Evolutionary conservation across 78 protist genomes (phyloP).

Genomic region (Planoprotostelium fungivorum): DNA sequence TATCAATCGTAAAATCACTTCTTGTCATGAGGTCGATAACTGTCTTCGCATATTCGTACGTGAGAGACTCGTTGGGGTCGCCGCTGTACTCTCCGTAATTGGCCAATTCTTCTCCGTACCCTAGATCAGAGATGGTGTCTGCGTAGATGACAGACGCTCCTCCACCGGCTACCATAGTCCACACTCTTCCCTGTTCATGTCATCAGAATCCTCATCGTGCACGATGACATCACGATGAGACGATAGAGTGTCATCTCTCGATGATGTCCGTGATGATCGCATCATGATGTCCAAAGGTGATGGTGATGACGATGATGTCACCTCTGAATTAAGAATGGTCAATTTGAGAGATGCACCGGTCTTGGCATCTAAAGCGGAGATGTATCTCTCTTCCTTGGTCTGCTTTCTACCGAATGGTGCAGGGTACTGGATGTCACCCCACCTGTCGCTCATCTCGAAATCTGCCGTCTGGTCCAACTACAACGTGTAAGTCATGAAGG

Average conservation of each 20-base stretch:
- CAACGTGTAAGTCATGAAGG: slow-evolving; percentile 60
- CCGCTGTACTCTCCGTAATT: slow-evolving; percentile 92
- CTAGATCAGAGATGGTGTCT: slow-evolving; percentile 84
- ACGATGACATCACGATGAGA: no score
- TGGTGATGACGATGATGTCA: not conserved
- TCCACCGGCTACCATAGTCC: slow-evolving; percentile 98
- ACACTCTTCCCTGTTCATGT: slow-evolving; percentile 81
- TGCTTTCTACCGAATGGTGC: slow-evolving; percentile 70
- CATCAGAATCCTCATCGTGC: no score
- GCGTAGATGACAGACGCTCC: slow-evolving; percentile 94
- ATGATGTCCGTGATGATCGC: no score
- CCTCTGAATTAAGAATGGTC: slow-evolving; percentile 81
- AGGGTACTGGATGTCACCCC: slow-evolving; percentile 76
- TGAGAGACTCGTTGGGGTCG: slow-evolving; percentile 77
- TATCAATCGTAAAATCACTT: slow-evolving; percentile 1
- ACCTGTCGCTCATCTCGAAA: slow-evolving; percentile 28
- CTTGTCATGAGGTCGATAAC: slow-evolving; percentile 50
- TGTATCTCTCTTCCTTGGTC: slow-evolving; percentile 68
- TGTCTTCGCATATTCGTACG: slow-evolving; percentile 55
- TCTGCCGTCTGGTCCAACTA: slow-evolving; percentile 4
- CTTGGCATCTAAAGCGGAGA: slow-evolving; percentile 78
- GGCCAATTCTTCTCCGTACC: slow-evolving; percentile 72
- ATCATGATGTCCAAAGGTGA: not conserved
- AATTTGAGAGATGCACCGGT: slow-evolving; percentile 92
- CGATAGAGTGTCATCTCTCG: no score